Percentiles rank a stretch among this genome's conserved stretches.
These are phyloP conservation scores for Aquanectria penicillioides DNA, from an alignment of 2,329 filamentous ascomycete species.

Conservation along the genomic window DNA sequence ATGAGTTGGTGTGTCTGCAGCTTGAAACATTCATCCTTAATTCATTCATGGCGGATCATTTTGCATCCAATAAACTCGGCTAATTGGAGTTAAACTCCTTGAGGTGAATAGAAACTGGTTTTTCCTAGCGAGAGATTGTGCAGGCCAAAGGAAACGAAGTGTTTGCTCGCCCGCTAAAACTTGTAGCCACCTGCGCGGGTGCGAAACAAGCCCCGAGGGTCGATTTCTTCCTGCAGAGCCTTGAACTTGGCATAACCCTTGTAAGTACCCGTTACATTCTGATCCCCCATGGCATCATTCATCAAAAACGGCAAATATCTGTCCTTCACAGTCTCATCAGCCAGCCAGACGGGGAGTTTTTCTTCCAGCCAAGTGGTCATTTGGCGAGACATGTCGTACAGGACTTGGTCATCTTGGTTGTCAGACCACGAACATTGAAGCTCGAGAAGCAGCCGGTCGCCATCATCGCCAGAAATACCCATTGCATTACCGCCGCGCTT, in stretches of 20 bases:
- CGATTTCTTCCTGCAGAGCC: constrained; percentile 42
- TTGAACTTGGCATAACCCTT: constrained; percentile 43
- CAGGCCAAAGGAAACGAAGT: too few species aligned
- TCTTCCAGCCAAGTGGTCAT: constrained; percentile 33
- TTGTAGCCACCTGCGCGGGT: constrained; percentile 11
- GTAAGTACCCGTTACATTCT: constrained; percentile 44
- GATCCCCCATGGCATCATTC: constrained; percentile 49
- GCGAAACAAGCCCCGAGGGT: constrained; percentile 33
- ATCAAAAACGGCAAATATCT: constrained; percentile 45
- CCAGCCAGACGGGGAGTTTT: constrained; percentile 38
- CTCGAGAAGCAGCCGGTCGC: constrained; percentile 37
- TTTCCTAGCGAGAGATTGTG: too few species aligned
- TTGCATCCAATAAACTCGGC: too few species aligned
- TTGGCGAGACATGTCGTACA: constrained; percentile 26
- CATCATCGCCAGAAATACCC: constrained; percentile 33
- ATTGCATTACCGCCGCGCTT: constrained; percentile 40
- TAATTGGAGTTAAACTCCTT: too few species aligned
- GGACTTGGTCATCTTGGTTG: constrained; percentile 31
- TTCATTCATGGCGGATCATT: too few species aligned
- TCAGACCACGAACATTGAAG: constrained; percentile 38
- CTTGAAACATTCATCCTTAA: too few species aligned
- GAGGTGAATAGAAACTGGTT: too few species aligned
- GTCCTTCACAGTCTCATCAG: neutral
- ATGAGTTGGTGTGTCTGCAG: too few species aligned
- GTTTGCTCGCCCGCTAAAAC: too few species aligned